Evolutionary conservation across 1,139 yeast genomes (phyloP).

Genomic region (Hyphopichia burtonii): DNA sequence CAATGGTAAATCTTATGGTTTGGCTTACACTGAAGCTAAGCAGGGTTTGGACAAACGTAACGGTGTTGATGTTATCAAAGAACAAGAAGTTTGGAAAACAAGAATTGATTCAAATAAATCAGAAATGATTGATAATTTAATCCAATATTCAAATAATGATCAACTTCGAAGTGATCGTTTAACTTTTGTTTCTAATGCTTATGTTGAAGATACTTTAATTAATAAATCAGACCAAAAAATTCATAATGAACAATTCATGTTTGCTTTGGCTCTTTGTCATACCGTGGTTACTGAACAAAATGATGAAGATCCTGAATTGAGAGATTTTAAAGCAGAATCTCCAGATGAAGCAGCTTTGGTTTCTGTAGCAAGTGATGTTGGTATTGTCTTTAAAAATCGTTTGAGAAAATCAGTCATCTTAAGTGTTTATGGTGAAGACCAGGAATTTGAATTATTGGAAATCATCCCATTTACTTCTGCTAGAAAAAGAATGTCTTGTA

Average conservation of each 20-base stretch:
- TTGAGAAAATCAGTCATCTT: constrained; percentile 69
- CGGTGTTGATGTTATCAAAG: constrained; percentile 76
- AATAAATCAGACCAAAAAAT: constrained; percentile 54
- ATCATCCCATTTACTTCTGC: constrained; percentile 86
- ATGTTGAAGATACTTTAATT: constrained; percentile 35
- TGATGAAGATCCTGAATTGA: constrained; percentile 52
- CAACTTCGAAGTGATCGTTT: constrained; percentile 64
- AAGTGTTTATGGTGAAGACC: constrained; percentile 70
- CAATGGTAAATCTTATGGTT: constrained; percentile 83
- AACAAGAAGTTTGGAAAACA: constrained; percentile 59
- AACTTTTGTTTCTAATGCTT: constrained; percentile 76
- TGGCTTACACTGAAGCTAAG: constrained; percentile 94
- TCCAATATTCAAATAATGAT: constrained; percentile 47
- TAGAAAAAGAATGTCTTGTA: constrained; percentile 73
- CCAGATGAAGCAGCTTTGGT: constrained; percentile 98
- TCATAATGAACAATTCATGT: constrained; percentile 76
- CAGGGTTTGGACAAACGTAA: constrained; percentile 89
- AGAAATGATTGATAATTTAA: constrained; percentile 61
- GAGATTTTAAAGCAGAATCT: constrained; percentile 84
- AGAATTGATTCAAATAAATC: constrained; percentile 63
- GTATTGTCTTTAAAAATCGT: constrained; percentile 76
- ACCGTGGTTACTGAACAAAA: constrained; percentile 79
- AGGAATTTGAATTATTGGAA: constrained; percentile 72
- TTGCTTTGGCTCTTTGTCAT: constrained; percentile 87
- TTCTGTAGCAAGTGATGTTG: constrained; percentile 88